Evolutionary conservation across 768 basidiomycete genomes (phyloP).

Genomic region (Boletus coccyginus): DNA sequence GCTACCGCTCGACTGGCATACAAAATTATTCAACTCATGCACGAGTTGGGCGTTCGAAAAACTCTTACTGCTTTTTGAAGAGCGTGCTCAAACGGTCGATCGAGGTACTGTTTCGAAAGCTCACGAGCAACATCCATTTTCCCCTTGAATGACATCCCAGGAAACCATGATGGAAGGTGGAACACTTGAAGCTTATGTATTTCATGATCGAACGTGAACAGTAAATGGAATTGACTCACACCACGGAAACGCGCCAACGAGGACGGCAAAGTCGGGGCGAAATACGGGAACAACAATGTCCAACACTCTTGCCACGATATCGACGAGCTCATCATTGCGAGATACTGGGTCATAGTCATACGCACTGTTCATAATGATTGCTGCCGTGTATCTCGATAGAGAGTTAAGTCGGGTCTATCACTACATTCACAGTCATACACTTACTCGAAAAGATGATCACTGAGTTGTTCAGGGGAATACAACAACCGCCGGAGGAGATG

Average conservation of each 20-base stretch:
- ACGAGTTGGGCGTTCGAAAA: background rate
- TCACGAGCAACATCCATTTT: background rate
- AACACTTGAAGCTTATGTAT: background rate
- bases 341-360: conserved; percentile 2
- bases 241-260: background rate
- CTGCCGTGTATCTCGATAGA: background rate
- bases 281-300: background rate
- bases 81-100: conserved; percentile 1
- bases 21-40: background rate
- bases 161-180: conserved; percentile 4
- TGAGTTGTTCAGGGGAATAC: background rate
- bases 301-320: background rate
- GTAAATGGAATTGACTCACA: background rate
- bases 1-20: background rate
- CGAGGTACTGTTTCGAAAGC: background rate
- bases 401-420: background rate
- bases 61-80: background rate
- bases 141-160: conserved; percentile 1
- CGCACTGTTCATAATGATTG: background rate
- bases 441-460: conserved; percentile 7
- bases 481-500: conserved; percentile 2
- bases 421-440: background rate
- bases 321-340: too few relatives aligned
- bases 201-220: background rate
- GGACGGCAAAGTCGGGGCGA: background rate